Conservation (phyloP, 495 filamentous ascomycete species). For the Rhypophila decipiens region DNA sequence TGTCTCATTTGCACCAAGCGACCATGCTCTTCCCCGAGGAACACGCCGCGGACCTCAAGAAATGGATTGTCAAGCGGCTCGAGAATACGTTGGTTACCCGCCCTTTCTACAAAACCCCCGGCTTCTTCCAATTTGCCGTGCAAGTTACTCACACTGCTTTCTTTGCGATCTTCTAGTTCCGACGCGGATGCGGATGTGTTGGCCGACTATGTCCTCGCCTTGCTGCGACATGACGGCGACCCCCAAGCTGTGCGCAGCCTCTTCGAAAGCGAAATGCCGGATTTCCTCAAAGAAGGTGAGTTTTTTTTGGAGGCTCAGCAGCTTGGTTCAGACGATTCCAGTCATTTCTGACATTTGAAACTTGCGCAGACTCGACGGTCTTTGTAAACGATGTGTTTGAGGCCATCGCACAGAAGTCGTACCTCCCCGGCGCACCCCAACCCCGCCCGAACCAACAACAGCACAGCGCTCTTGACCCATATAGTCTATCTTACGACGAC, state of each 20-base stretch:
- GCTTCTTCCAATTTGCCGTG: not conserved
- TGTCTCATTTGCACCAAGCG: too few species aligned
- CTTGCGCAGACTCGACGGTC: conserved; percentile 51
- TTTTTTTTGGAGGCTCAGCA: too few species aligned
- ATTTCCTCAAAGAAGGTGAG: conserved; percentile 80
- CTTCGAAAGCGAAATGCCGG: conserved; percentile 72
- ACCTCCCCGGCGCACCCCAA: conserved; percentile 49
- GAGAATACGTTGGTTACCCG: conserved; percentile 70
- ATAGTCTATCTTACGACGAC: conserved; percentile 22
- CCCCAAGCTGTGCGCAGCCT: conserved; percentile 65
- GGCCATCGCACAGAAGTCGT: conserved; percentile 58
- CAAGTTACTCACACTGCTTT: not conserved
- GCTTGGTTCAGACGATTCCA: not conserved
- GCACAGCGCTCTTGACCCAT: conserved; percentile 13
- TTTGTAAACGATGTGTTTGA: conserved; percentile 87
- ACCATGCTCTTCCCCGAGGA: conserved; percentile 74
- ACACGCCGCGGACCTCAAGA: conserved; percentile 67
- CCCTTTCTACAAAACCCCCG: not conserved
- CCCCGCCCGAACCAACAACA: conserved; percentile 28
- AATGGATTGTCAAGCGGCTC: conserved; percentile 83
- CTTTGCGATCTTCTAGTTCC: conserved; percentile 49
- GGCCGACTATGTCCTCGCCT: conserved; percentile 91
- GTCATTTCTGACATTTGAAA: not conserved
- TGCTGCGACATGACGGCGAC: conserved; percentile 73
- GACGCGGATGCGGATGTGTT: conserved; percentile 94